phyloP scores from a whole-genome alignment of 1,284 basidiomycete species.

The Ustilago bromivora region DNA sequence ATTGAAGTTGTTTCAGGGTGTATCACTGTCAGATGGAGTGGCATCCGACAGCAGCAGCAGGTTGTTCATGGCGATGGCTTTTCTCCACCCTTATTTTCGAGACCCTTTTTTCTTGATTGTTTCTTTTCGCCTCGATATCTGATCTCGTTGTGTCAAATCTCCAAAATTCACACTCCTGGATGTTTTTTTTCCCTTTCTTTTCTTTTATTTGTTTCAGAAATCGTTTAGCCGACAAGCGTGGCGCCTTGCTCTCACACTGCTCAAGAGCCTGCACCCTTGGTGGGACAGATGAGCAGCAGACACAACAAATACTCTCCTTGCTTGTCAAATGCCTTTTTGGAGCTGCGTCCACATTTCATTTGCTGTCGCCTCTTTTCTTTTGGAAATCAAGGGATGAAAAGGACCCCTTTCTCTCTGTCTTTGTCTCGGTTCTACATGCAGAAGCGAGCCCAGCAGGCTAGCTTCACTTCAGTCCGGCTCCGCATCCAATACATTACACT shows the following conservation, averaged over 20 bases:
- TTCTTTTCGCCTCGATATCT: not conserved
- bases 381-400: not conserved
- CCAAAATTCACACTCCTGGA: not conserved
- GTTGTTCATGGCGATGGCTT: not conserved
- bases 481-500: not conserved
- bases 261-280: not conserved
- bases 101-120: not conserved
- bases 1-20: not conserved
- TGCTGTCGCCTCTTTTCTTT: not conserved
- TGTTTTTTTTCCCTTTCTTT: not conserved
- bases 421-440: not conserved
- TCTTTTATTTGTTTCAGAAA: not conserved
- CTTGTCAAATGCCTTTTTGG: not conserved
- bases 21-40: not conserved
- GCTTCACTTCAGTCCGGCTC: not conserved
- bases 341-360: too few species aligned
- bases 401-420: not conserved
- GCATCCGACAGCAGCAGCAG: not conserved
- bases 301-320: not conserved
- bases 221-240: conserved; percentile 1
- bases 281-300: not conserved
- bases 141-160: not conserved
- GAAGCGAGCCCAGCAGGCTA: not conserved
- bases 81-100: conserved; percentile 3
- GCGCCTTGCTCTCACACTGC: not conserved